Evolutionary conservation across 108 stramenopile genomes (phyloP), one percentile per base, ranked within the genome.

Genomic region (Skeletonema menzelii): DNA sequence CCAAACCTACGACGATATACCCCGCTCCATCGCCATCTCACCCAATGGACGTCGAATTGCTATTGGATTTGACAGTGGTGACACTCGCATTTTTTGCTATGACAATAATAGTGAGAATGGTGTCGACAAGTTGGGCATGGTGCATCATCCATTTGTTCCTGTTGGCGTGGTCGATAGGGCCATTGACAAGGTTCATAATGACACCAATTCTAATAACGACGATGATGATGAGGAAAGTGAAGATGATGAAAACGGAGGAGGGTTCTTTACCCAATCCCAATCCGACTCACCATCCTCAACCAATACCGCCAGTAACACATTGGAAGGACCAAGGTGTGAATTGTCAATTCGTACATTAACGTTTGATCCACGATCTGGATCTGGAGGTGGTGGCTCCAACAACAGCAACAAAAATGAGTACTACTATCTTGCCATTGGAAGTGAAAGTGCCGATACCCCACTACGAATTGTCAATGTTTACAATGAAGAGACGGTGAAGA

Each of bases 31-130:
- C 7, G 85, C 86, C 55, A 80, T 86, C 12, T 86, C 86, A 0
- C 22, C 77, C 2, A 88, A 92, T 57, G 88, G 83, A 12, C 66
- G 63, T 26, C 87, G 89, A 10, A 46, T 95, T 10, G 91, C 85
- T 4, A 74, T 95, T 2, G 93, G 93, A 4, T 86, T 85, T 34
- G 87, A 91, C 15, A 77, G 82, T 55, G 93, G 93, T 12, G 72
- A 70, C 17, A 82, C 84, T 14, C 58, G 40, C n/a, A 69, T 95
- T 17, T 90, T 82, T 69, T 13, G 17, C 19, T 91, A 72, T 66
- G 83, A 87, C 19, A 20, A 27, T 27, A 8, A 31, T 8, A 26
- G n/a, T 8, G 28, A n/a, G 27, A n/a, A 30, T 5, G 26, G 11
- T 13, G 27, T 65, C 14, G 69, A 58, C 4, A 28, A 46, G 57